Evolutionary conservation across 1,284 basidiomycete species (phyloP).

Genomic region (Apiotrichum sp.): DNA sequence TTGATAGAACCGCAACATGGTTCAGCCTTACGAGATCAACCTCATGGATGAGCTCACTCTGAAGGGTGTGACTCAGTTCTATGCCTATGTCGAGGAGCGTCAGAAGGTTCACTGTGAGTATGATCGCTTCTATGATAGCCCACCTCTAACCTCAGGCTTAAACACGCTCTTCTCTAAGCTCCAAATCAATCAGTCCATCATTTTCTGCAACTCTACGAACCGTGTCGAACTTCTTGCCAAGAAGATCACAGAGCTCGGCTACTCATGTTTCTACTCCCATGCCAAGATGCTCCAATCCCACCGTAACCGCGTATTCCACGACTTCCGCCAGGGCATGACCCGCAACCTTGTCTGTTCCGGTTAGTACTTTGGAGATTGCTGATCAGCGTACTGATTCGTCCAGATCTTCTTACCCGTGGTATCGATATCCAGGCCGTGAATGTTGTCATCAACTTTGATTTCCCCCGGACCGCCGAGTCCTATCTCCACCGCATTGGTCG

Average conservation of each 20-base stretch:
- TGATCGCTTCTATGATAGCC: not conserved
- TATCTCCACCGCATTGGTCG: constrained; percentile 88
- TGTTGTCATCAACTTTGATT: constrained; percentile 99
- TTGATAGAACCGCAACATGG: constrained; percentile 86
- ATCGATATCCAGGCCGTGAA: constrained; percentile 99
- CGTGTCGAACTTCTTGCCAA: constrained; percentile 98
- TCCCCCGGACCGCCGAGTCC: constrained; percentile 97
- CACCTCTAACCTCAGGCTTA: constrained; percentile 13
- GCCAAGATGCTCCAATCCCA: constrained; percentile 99
- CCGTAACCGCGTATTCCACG: constrained; percentile 98
- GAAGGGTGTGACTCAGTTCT: constrained; percentile 98
- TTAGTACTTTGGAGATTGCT: constrained; percentile 21
- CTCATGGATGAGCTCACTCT: constrained; percentile 99
- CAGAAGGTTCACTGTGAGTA: constrained; percentile 89
- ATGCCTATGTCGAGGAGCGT: constrained; percentile 96
- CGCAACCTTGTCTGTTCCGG: constrained; percentile 90
- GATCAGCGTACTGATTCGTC: not conserved
- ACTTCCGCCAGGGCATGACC: constrained; percentile 97
- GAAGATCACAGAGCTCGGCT: constrained; percentile 98
- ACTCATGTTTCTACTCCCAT: constrained; percentile 99
- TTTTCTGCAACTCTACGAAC: constrained; percentile 99
- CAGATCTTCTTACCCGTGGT: constrained; percentile 92
- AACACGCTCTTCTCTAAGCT: constrained; percentile 53
- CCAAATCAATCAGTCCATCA: constrained; percentile 99
- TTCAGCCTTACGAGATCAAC: constrained; percentile 93